Evolutionary conservation across 2,329 filamentous ascomycete species (phyloP).

Genomic region (Fusarium albidum): DNA sequence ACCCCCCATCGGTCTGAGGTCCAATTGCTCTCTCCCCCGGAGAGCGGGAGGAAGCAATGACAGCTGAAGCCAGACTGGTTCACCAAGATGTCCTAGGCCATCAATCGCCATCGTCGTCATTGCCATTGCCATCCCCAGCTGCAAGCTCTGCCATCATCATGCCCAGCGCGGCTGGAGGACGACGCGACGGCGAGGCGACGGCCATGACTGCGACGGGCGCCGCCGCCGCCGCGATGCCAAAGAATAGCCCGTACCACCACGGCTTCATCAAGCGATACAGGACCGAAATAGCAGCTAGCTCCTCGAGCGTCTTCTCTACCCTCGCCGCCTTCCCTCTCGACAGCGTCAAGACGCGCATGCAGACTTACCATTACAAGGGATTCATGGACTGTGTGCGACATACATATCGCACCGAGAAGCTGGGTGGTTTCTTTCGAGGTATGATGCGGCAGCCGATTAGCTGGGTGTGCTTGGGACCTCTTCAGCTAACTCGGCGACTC

Average conservation of each 20-base stretch:
- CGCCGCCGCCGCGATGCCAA: constrained; percentile 16
- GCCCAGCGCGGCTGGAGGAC: constrained; percentile 40
- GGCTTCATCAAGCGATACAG: constrained; percentile 76
- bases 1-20: constrained; percentile 19
- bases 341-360: constrained; percentile 90
- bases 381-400: constrained; percentile 78
- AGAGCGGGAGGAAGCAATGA: constrained; percentile 46
- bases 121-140: constrained; percentile 38
- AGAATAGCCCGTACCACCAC: constrained; percentile 44
- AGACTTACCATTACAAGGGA: constrained; percentile 81
- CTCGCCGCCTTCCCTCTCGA: constrained; percentile 85
- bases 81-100: constrained; percentile 50
- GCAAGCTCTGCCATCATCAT: constrained; percentile 38
- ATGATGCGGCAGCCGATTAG: constrained; percentile 37
- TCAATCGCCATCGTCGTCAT: constrained; percentile 40
- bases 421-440: constrained; percentile 84
- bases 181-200: constrained; percentile 40
- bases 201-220: constrained; percentile 33
- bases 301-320: constrained; percentile 80
- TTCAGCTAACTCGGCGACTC: constrained; percentile 22
- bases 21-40: constrained; percentile 34
- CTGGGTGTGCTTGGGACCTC: neutral
- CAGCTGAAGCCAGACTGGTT: constrained; percentile 46
- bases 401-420: constrained; percentile 78
- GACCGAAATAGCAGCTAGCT: constrained; percentile 80